Base-by-base conservation (phyloP, 352 stramenopile species). In the Globisporangium middletonii region DNA sequence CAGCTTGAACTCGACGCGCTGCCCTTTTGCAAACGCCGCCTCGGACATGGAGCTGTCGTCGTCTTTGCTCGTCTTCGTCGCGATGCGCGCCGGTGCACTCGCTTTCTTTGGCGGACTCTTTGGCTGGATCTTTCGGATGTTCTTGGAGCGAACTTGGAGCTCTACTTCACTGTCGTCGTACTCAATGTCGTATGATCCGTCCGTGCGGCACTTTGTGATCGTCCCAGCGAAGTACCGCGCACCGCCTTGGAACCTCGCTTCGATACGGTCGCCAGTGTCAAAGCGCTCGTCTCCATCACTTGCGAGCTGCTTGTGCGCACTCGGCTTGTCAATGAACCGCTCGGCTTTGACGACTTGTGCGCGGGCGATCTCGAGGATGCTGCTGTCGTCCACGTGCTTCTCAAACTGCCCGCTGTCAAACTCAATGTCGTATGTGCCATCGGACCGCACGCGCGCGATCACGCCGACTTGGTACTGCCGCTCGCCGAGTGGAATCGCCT, bases 131-230 rank as follows among this genome's bases (percentile, higher is more conserved):
- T 62, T 63, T n/a, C 69, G 68, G n/a, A 91, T 77, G 7, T 73
- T 68, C 45, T 79, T 79, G 3, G 55, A 59, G 4, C 55, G 63
- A 53, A 92, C 73, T 41, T 69, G 72, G 44, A 71, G 46, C 57
- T 93, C 81, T 42, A 87, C 66, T 47, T 92, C 80, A 15, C 71
- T 78, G 51, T 86, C 69, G 48, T 86, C 77, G 51, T 79, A 83
- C 30, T 79, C 71, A 53, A 79, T 75, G 46, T 80, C 71, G 53
- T 80, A 80, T 30, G 68, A 64, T 4, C 67, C 69, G 27, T 69
- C 62, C 12, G 59, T 44, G 11, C 69, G 56, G 41, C 63, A 69
- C 35, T 71, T 80, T 42, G 69, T 78, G 57, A 84, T 72, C n/a
- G 51, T 64, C 23, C 75, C 75, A 45, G 64, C 47, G 53, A 82